phyloP scores from a whole-genome alignment of 495 filamentous ascomycete genomes.

The Xylaria longipes region DNA sequence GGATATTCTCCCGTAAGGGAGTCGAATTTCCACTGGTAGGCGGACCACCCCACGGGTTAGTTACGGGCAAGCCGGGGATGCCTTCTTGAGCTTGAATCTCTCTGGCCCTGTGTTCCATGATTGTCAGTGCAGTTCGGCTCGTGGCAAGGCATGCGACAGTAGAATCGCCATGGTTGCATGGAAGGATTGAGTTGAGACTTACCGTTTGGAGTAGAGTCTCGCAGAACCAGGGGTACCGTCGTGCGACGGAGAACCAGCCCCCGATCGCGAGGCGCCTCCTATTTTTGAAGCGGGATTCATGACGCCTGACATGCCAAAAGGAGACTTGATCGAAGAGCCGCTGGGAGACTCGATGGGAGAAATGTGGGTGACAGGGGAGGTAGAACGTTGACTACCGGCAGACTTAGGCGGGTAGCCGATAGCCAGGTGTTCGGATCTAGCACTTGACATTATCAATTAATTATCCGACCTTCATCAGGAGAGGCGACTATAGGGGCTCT shows the following conservation, averaged over 20 bases:
- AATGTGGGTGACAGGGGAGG: slow-evolving; percentile 83
- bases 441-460: slow-evolving; percentile 94
- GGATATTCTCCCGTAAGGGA: slow-evolving; percentile 94
- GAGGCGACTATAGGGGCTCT: slow-evolving; percentile 38
- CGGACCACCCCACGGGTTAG: slow-evolving; percentile 86
- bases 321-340: slow-evolving; percentile 70
- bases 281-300: slow-evolving; percentile 70
- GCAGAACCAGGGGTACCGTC: slow-evolving; percentile 70
- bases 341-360: slow-evolving; percentile 84
- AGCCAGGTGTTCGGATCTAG: slow-evolving; percentile 80
- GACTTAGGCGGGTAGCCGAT: slow-evolving; percentile 72
- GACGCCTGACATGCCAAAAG: slow-evolving; percentile 72
- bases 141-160: not conserved
- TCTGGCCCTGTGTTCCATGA: slow-evolving; percentile 67
- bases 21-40: slow-evolving; percentile 96
- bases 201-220: slow-evolving; percentile 91
- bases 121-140: slow-evolving; percentile 23
- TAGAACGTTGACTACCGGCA: slow-evolving; percentile 71
- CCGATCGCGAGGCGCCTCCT: slow-evolving; percentile 77
- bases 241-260: slow-evolving; percentile 96
- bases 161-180: slow-evolving; percentile 46
- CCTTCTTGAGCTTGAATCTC: slow-evolving; percentile 99
- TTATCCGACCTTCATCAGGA: slow-evolving; percentile 55
- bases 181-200: slow-evolving; percentile 29
- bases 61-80: slow-evolving; percentile 65